Evolutionary conservation across 1,284 basidiomycete genomes (phyloP).

Genomic region (Malassezia restricta): DNA sequence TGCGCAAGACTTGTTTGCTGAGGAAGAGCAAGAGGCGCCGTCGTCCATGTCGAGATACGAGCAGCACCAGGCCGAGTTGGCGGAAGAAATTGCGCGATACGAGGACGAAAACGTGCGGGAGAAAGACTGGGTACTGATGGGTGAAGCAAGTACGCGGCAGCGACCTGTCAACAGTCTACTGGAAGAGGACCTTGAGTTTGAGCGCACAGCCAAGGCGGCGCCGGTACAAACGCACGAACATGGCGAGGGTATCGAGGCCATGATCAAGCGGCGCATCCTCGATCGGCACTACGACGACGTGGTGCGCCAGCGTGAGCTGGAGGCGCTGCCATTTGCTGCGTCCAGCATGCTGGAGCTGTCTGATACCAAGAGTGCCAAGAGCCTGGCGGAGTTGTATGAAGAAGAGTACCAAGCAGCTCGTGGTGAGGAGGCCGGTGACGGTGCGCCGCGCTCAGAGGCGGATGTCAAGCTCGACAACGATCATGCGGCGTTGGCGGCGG

Average conservation of each 20-base stretch:
- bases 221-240: constrained; percentile 82
- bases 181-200: constrained; percentile 89
- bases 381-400: constrained; percentile 91
- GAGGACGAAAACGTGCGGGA: constrained; percentile 52
- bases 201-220: constrained; percentile 69
- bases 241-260: constrained; percentile 70
- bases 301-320: constrained; percentile 62
- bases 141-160: constrained; percentile 69
- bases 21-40: constrained; percentile 49
- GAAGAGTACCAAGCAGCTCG: constrained; percentile 70
- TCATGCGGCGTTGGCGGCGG: constrained; percentile 67
- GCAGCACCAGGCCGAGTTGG: constrained; percentile 50
- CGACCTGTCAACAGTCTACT: constrained; percentile 84
- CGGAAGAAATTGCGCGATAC: constrained; percentile 51
- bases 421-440: constrained; percentile 47
- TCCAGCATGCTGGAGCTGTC: constrained; percentile 78
- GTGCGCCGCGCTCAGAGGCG: constrained; percentile 56
- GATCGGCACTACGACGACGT: constrained; percentile 84
- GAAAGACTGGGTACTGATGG: constrained; percentile 81
- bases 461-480: constrained; percentile 80
- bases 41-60: constrained; percentile 50
- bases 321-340: constrained; percentile 65
- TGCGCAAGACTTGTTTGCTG: constrained; percentile 52
- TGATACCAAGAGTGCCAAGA: constrained; percentile 59
- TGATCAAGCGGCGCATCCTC: constrained; percentile 79